Evolutionary conservation across 331 rosid species (phyloP).

Genomic region (Pyracantha coccinea): DNA sequence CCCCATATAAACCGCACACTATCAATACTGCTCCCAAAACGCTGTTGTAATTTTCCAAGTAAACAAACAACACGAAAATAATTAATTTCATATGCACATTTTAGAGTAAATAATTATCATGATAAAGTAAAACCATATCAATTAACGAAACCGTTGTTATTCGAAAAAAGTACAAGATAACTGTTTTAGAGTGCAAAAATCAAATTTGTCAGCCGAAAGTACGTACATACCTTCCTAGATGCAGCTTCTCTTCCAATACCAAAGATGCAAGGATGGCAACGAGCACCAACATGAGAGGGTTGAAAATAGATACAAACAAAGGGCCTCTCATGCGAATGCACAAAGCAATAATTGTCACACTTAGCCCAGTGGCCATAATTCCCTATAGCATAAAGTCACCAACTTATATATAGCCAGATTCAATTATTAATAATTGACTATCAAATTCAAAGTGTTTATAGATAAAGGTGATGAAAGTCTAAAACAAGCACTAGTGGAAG

Average conservation of each 20-base stretch:
- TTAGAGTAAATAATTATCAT: too few species aligned
- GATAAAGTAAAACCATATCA: too few species aligned
- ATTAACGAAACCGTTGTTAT: too few species aligned
- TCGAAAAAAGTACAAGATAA: too few species aligned
- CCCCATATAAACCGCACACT: not conserved
- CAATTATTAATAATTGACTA: not conserved
- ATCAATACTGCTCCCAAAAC: constrained; percentile 6
- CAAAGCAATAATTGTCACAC: constrained; percentile 5
- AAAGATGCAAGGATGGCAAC: constrained; percentile 28
- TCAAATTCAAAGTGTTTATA: not conserved
- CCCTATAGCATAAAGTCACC: constrained; percentile 14
- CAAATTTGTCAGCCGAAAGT: not conserved
- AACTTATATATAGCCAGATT: not conserved
- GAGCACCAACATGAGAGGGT: constrained; percentile 25
- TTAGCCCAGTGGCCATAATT: constrained; percentile 19
- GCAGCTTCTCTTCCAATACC: constrained; percentile 18
- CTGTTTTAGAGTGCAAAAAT: too few species aligned
- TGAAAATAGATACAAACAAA: constrained; percentile 26
- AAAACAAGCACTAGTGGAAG: not conserved
- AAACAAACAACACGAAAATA: too few species aligned
- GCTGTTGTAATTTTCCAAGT: not conserved
- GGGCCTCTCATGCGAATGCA: constrained; percentile 27
- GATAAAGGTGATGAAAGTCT: not conserved
- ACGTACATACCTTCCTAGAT: constrained; percentile 27
- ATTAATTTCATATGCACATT: too few species aligned